A percentile compares a stretch with the other conserved stretches of the same genome.
These are phyloP conservation scores for Purpureocillium takamizusanense DNA, from an alignment of 2,329 filamentous ascomycete species.

Conservation along the genomic window DNA sequence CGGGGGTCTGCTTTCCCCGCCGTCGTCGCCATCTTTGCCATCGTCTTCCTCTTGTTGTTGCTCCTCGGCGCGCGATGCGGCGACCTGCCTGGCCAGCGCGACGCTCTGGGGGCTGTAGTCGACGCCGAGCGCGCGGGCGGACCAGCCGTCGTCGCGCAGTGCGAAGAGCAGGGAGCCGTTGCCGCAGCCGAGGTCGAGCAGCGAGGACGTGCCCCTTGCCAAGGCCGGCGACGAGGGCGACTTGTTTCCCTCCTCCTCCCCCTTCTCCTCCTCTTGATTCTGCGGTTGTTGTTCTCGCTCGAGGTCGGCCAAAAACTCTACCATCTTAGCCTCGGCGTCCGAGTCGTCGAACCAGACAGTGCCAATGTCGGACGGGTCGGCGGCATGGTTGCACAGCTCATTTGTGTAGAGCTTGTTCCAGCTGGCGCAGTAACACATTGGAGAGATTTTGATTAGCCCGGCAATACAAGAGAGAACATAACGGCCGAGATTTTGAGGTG, in stretches of 20 bases:
- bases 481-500: background rate
- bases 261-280: too few relatives aligned
- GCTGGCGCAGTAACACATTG: constrained; percentile 34
- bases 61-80: constrained; percentile 13
- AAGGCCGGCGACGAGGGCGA: constrained; percentile 6
- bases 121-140: constrained; percentile 68
- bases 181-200: constrained; percentile 86
- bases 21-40: too few relatives aligned
- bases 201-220: constrained; percentile 33
- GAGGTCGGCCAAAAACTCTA: constrained; percentile 52
- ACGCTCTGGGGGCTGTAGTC: constrained; percentile 79
- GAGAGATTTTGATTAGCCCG: too few relatives aligned
- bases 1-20: constrained; percentile 2
- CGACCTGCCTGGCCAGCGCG: constrained; percentile 60
- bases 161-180: constrained; percentile 88
- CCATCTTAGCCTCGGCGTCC: constrained; percentile 72
- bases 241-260: constrained; percentile 10
- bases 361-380: constrained; percentile 69
- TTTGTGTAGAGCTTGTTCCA: constrained; percentile 68
- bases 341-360: constrained; percentile 97
- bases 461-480: too few relatives aligned
- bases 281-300: too few relatives aligned
- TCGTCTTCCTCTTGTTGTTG: too few relatives aligned
- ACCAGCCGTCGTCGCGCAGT: constrained; percentile 57
- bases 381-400: constrained; percentile 62